Base-by-base conservation (phyloP, 2,329 filamentous ascomycete species). In the Coniochaeta prunicola region DNA sequence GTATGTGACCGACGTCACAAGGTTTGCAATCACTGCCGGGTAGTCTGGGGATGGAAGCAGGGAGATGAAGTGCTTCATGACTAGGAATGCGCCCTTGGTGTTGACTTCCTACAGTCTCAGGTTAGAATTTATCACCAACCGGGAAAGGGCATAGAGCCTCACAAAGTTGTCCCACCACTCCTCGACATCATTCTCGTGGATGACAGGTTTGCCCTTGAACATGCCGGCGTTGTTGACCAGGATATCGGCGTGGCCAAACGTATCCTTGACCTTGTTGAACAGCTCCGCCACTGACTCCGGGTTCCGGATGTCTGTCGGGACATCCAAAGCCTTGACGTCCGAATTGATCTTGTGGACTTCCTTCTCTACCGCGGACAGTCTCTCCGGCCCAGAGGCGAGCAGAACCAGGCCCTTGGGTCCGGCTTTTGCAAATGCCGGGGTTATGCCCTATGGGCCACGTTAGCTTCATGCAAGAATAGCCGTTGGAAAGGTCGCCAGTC, bases 351-450 rank as follows among this genome's bases (percentile, higher is more conserved):
- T 38, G 4, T 57, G 24, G 40, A 57, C 33, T 31, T 57, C 30
- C 3, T 45, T 30, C 42, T 58, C 59, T n/a, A 55, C 53, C 1
- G 10, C 31, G 19, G 40, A 31, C 21, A 61, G 50, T 17, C 30
- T 54, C 26, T 30, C 40, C 24, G 56, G 63, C 6, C 66, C 65
- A 3, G 69, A 67, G 26, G 70, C 72, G 0, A 70, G 64, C 4
- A 76, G 66, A 1, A 74, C 68, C 2, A 75, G 64, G 6, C 62
- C 73, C 55, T 70, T 73, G 2, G 68, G 61, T 21, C 66, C 65
- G 24, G 74, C 71, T 36, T 66, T 67, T 1, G 71, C 73, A 53
- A 75, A 74, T 2, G 72, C 67, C 2, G 69, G 67, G 1, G 64
- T 70, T n/a, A 74, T 67, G 24, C 58, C 60, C 45, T 64, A 50